Percentiles rank a stretch among this genome's conserved stretches.
These are phyloP conservation scores for Podila epigama DNA, from an alignment of 192 early-diverging fungal species.

Conservation along the genomic window DNA sequence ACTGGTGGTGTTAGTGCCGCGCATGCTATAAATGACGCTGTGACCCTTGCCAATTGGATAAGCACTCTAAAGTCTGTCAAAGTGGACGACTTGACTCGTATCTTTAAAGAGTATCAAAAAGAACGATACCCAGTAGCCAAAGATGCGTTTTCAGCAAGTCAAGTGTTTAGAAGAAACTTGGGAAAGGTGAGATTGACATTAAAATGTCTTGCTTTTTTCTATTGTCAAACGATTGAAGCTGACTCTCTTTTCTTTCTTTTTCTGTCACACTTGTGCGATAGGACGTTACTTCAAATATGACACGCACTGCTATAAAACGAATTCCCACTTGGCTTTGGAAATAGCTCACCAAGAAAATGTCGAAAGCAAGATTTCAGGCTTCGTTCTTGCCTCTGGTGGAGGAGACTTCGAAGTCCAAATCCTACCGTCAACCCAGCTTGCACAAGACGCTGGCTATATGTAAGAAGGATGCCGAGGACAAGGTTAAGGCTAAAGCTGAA, in stretches of 20 bases:
- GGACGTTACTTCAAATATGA: background rate
- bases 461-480: background rate
- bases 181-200: background rate
- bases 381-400: background rate
- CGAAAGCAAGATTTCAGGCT: background rate
- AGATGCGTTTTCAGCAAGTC: background rate
- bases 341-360: background rate
- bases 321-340: background rate
- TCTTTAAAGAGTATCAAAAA: background rate
- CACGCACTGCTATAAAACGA: background rate
- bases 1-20: background rate
- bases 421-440: background rate
- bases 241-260: background rate
- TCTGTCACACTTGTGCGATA: no score
- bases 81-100: background rate
- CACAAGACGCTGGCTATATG: background rate
- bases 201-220: no score
- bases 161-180: background rate
- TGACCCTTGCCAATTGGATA: background rate
- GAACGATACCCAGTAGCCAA: background rate
- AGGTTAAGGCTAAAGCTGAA: no score
- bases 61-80: background rate
- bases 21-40: background rate
- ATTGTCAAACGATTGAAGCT: no score
- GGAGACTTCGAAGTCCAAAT: background rate